Evolutionary conservation across 1,284 basidiomycete genomes (phyloP), one percentile per base, ranked within the genome.

Genomic region (Exobasidium cylindrosporum): DNA sequence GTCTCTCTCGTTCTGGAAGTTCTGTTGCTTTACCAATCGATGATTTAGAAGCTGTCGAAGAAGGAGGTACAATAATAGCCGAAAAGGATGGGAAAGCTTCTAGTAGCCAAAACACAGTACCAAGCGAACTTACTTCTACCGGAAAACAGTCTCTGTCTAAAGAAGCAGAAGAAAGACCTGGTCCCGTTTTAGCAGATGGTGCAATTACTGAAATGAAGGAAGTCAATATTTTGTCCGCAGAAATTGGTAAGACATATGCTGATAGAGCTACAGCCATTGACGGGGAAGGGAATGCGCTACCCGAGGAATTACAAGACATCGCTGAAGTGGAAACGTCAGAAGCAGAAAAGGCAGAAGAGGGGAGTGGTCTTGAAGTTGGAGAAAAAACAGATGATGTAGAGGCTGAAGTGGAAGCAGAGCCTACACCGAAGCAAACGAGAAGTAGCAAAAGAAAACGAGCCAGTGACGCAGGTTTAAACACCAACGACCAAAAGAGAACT

Each of bases 231-330:
- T 7, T 10, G 10, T 40, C 17, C 10, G 10, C 23, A 13, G 21
- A 21, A 6, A 11, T 45, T 45, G 43, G 23, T 4, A 11, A 17
- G 17, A 45, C 43, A 45, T 14, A 45, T 4, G 3, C 43, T 43
- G 35, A 43, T 43, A 43, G n/a, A n/a, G 46, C 7, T 11, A 24
- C 10, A 47, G 46, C 46, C 7, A 10, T 17, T 40, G 10, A 7
- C 10, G 17, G 7, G 35, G 35, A 40, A 40, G 35, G 10, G 7
- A 52, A 57, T 10, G 45, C 44, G 23, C 55, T 49, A n/a, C 26
- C 32, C 5, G 62, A 62, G 26, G 47, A 17, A 53, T 64, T 60
- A 7, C 49, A 58, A 21, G 58, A 24, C 24, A 11, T n/a, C 1
- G 17, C 7, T 1, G 35, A 60, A 59, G 28, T 29, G 24, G 23